Base-by-base conservation (phyloP, 805 yeast genomes). In the Debaryomyces hansenii region DNA sequence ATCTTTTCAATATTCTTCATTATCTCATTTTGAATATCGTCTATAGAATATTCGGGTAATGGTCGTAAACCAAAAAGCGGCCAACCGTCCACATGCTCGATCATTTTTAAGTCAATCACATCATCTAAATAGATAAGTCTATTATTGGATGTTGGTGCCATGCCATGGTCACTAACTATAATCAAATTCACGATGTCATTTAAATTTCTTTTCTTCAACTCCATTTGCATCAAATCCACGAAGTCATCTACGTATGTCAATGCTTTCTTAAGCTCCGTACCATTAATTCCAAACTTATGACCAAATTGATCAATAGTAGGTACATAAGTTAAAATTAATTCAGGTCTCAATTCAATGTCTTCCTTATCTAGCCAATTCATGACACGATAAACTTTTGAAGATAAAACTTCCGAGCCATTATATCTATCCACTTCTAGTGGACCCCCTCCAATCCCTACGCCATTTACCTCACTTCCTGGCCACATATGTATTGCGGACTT, bases 141-240 rank as follows among this genome's bases (percentile, higher is more conserved):
- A 10, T 83, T 79, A 51, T 83, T 78, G 0, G 88, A 77, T 1
- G 96, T 86, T 5, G 96, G 92, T 0, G 95, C 85, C 96, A 90
- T 90, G 9, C 97, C 97, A 62, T 90, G 97, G 63, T 91, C 97
- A 38, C 96, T 87, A 3, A 91, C 86, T 37, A 91, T 69, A 0
- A 92, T 66, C 16, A 91, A 66, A 60, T 92, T 91, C 15, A 86
- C 87, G 36, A 89, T 74, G 18, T 82, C 74, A 0, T 77, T 66
- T 48, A 90, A 66, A 53, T 86, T 83, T 45, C 96, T 71, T 15
- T 61, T 57, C 0, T 58, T 48, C 16, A 91, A 54, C 7, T 78
- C 84, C 20, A 64, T 50, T 12, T 74, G 67, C 34, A 89, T 47
- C 4, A 69, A 60, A 12, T 73, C 76, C 11, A 92, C 64, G 51